Evolutionary conservation across 768 basidiomycete species (phyloP), one percentile per base, ranked within the genome.

Genomic region (Stropharia rugosoannulata): DNA sequence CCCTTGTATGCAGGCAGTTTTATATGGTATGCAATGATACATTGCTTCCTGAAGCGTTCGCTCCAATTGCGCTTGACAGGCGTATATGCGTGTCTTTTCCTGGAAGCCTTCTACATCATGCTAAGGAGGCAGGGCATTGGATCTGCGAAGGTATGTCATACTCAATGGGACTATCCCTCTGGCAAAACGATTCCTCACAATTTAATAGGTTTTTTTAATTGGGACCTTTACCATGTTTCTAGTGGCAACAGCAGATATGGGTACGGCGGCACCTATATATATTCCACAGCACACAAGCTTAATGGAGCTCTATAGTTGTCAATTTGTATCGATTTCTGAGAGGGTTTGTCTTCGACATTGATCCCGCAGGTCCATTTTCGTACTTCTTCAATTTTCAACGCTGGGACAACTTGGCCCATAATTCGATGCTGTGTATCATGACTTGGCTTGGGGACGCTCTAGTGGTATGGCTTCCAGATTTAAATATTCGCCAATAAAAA

Each of bases 371-470:
- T 5, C 61, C 66, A 4, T 27, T 57, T 1, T 54, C 39, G 13
- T 69, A 66, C 32, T 62, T 67, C 54, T 56, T 54, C 42, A 62
- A 69, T 49, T 61, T 63, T 29, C 48, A 56, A n/a, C 47, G 59
- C 36, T 69, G 68, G 70, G 65, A 69, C 22, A 65, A 60, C 46
- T 37, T 62, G 27, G 56, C 61, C 12, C 58, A 65, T 54, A 66
- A 63, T 45, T 48, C 64, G 5, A 32, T 64, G 11, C 18, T 66
- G 6, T 68, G 64, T 18, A 36, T 65, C 9, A 64, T 68, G 64
- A 65, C 66, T 11, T 69, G 67, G 67, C 38, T 67, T 12, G 70
- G 68, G 7, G 68, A 71, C 43, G 54, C 56, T 32, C 62, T 71
- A 10, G 67, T 66, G 19, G 45, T 54, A 39, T 36, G 39, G 29